These are phyloP conservation scores for Coemansia sp. DNA, from an alignment of 192 early-diverging fungal genomes.

Conservation along the genomic window DNA sequence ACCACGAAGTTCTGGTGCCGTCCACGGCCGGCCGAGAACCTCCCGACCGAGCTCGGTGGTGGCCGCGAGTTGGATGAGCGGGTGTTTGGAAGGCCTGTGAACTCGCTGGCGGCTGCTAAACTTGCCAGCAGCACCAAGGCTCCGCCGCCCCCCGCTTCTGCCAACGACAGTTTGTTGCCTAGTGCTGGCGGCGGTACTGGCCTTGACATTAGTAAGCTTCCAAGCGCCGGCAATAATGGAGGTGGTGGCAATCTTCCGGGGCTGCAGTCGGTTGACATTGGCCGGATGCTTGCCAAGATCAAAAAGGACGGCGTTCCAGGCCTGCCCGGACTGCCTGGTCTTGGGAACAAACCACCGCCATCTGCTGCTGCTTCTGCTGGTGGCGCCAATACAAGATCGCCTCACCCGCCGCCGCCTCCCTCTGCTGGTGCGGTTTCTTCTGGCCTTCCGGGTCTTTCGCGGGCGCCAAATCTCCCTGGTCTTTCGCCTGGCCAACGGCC, in stretches of 20 bases:
- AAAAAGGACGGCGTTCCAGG: conserved; percentile 25
- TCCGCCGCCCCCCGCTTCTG: background rate
- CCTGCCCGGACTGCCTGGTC: conserved; percentile 27
- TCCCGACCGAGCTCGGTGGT: conserved; percentile 45
- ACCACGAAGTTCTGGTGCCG: conserved; percentile 95
- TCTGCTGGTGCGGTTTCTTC: background rate
- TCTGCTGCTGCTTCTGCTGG: no score
- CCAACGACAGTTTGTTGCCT: background rate
- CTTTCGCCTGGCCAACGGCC: conserved; percentile 2
- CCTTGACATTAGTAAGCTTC: background rate
- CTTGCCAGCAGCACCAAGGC: conserved; percentile 16
- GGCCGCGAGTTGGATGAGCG: conserved; percentile 29
- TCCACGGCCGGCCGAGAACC: conserved; percentile 76
- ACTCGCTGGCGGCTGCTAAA: conserved; percentile 17
- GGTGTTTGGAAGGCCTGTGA: conserved; percentile 28
- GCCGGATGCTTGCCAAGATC: conserved; percentile 44
- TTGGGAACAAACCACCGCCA: conserved; percentile 6
- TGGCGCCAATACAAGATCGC: background rate
- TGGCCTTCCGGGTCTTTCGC: conserved; percentile 1
- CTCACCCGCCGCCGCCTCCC: conserved; percentile 7
- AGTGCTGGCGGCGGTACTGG: background rate
- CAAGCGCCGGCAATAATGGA: background rate
- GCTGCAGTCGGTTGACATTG: conserved; percentile 31
- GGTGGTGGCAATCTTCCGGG: conserved; percentile 19
- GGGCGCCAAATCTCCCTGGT: conserved; percentile 2